Conservation (phyloP, 2,329 filamentous ascomycete species). For the Metarhizium album region DNA sequence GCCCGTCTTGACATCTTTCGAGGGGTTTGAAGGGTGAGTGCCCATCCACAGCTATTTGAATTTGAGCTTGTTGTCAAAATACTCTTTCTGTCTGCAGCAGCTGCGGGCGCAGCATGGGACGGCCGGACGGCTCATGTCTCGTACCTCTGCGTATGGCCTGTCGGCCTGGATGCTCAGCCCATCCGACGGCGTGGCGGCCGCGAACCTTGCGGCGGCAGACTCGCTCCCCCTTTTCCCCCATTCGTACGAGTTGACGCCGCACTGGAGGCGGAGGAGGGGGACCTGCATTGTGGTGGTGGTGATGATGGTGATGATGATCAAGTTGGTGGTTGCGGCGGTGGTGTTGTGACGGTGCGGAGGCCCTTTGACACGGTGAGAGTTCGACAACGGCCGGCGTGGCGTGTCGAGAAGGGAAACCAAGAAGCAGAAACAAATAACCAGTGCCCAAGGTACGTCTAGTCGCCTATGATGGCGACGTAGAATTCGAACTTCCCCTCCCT, state of each 20-base stretch:
- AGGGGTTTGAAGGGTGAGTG: conserved; percentile 91
- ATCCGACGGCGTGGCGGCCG: conserved; percentile 67
- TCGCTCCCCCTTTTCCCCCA: conserved; percentile 90
- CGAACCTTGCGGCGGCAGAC: conserved; percentile 83
- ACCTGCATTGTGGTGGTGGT: conserved; percentile 46
- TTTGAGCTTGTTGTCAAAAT: too few relatives aligned
- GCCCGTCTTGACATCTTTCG: conserved; percentile 75
- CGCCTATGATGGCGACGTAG: too few relatives aligned
- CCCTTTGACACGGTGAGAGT: not conserved
- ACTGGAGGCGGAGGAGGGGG: conserved; percentile 75
- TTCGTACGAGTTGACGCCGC: conserved; percentile 96
- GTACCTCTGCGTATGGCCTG: conserved; percentile 88
- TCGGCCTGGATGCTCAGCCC: conserved; percentile 71
- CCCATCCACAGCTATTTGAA: conserved; percentile 99
- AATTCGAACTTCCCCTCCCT: not conserved
- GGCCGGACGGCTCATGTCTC: conserved; percentile 5
- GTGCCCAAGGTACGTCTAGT: too few relatives aligned
- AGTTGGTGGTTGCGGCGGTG: not conserved
- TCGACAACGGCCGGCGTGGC: not conserved
- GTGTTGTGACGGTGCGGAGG: too few relatives aligned
- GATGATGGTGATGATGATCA: not conserved
- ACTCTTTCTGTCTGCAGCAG: not conserved
- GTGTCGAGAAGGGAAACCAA: too few relatives aligned
- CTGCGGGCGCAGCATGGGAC: too few relatives aligned
- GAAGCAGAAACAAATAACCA: too few relatives aligned